Percentiles rank a stretch among this genome's conserved stretches.
Conservation (phyloP, 345 rosid species). For the Turnera subulata region DNA sequence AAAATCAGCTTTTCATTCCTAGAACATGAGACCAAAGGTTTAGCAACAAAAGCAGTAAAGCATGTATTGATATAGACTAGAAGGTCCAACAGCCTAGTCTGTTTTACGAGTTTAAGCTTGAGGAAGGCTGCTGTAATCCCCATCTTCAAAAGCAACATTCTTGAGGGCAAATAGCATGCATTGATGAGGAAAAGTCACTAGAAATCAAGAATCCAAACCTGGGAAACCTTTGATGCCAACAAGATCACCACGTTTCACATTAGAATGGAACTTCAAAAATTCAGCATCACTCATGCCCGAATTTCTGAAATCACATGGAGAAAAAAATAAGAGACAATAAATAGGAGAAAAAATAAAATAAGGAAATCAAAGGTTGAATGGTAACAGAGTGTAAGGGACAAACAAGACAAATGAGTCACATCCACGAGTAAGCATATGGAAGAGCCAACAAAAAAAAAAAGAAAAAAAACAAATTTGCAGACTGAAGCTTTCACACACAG, state of each 20-base stretch:
- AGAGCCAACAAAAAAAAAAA: background rate
- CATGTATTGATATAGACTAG: no score
- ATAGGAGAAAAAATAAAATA: background rate
- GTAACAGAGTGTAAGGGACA: background rate
- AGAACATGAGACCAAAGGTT: no score
- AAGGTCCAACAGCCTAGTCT: no score
- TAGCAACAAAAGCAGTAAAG: no score
- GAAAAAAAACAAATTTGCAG: no score
- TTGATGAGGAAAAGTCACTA: background rate
- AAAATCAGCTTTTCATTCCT: no score
- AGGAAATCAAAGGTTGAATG: background rate
- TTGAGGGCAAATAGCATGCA: background rate
- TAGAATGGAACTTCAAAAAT: conserved; percentile 61
- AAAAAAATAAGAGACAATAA: background rate
- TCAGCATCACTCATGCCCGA: conserved; percentile 69
- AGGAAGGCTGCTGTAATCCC: no score
- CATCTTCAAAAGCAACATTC: background rate
- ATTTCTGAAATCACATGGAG: conserved; percentile 42
- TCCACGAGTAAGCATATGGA: no score
- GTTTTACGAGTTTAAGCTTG: no score
- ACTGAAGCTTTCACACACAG: no score
- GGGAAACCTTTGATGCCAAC: conserved; percentile 94
- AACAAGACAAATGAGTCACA: no score
- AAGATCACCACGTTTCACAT: conserved; percentile 87
- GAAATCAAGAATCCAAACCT: conserved; percentile 42